Base-by-base conservation (phyloP, 2,329 filamentous ascomycete genomes). In the Claviceps spartinae region DNA sequence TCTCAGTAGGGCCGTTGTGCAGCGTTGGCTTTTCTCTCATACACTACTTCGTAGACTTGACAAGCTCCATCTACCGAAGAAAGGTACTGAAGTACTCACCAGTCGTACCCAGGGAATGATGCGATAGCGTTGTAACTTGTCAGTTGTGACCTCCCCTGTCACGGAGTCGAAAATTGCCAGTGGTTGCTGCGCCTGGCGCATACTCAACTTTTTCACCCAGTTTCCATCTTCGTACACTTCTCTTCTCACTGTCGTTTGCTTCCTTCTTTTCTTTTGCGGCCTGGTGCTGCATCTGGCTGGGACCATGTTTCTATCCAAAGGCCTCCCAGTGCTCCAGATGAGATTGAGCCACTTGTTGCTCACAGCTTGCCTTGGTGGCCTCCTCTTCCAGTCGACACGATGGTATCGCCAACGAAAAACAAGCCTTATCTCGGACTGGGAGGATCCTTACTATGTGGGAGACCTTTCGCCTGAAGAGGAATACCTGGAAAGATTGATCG, bases 381-480 rank as follows among this genome's bases (percentile, higher is more conserved):
- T 66, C 18, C 55, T 64, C 36, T 47, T 64, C 14, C 55, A 63
- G 26, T 49, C 58, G 13, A 56, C 57, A 38, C 54, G 52, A 41
- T 47, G 54, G 16, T 55, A 54, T 14, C 54, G 50, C 51, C 53
- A 53, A 26, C 22, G 20, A 38, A 53, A 54, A 22, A 16, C 14
- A 3, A 48, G 51, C 13, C 22, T 51, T 2, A 52, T 53, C 41
- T 34, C 49, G 14, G 45, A 57, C 22, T 38, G 52, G 3, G 57
- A 60, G n/a, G 46, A 55, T 48, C 34, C 55, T 56, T 45, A 43
- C 16, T 36, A 40, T 5, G 50, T 52, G 2, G 57, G 55, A 3
- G 55, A 55, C 46, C 48, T 58, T 3, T 55, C 60, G 6, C 58
- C 62, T 13, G 64, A 69, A 55, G 66, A 66, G 13, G 58, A 64